Evolutionary conservation across 371 early-diverging fungal species (phyloP), one percentile per base, ranked within the genome.

Genomic region (Mortierella sp.): DNA sequence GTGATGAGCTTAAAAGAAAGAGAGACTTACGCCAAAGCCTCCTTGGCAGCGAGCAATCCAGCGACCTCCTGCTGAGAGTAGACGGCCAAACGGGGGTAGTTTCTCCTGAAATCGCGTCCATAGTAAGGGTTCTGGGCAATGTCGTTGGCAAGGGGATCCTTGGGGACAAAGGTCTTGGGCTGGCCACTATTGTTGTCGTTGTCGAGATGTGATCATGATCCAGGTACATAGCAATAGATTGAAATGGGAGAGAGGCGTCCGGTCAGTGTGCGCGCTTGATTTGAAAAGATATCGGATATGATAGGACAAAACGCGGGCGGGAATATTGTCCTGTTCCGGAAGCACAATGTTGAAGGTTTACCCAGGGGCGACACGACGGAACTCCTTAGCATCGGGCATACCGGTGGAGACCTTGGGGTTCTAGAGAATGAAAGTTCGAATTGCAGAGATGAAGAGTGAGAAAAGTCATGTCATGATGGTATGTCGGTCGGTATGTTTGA

Each of bases 41-140:
- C 73, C 75, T 86, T 86, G 71, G 92, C 89, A 81, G 90, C 92
- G 49, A 95, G 81, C 75, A 93, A 83, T 74, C 90, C 90, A 82
- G 94, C 96, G 71, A 96, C 92, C 81, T 95, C 94, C 63, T 92
- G 82, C 90, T 96, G 96, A 27, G 94, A 94, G 81, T 95, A 97
- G 18, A 95, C 92, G 54, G 95, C 95, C n/a, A 95, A 89, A 76
- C 95, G 94, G 76, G 99, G 99, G 88, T 95, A 98, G 89, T 95
- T 94, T 87, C 98, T 94, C 79, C 99, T 93, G 77, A 92, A 91
- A 87, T 98, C 99, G 77, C 98, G 95, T 80, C 94, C 93, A 90
- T 90, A 97, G 91, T 98, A 98, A 79, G 94, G 93, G 93, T 97
- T 97, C 88, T 94, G 91, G 78, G 92, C 91, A 35, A 97, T 84